Percentiles rank a stretch among this genome's conserved stretches.
Evolutionary conservation across 768 basidiomycete species (phyloP).

Genomic region (Hygrocybe coccinea): DNA sequence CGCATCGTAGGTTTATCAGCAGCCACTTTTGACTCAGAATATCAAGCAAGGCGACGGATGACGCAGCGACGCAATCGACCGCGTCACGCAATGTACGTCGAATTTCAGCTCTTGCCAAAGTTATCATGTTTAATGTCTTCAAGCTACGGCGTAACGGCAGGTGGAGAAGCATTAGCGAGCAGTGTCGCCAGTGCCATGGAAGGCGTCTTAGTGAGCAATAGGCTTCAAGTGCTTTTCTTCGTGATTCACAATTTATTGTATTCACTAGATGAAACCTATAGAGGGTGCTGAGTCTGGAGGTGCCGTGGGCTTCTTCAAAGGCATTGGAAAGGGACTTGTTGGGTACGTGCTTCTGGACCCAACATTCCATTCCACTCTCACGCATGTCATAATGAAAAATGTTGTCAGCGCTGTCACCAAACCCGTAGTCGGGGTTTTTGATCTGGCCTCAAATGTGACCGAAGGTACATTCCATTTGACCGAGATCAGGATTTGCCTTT

Average conservation of each 20-base stretch:
- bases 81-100: conserved; percentile 82
- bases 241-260: neutral
- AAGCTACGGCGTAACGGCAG: conserved; percentile 93
- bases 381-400: neutral
- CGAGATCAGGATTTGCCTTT: neutral
- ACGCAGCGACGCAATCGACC: conserved; percentile 90
- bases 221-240: neutral
- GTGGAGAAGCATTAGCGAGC: conserved; percentile 88
- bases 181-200: conserved; percentile 95
- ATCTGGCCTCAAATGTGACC: conserved; percentile 89
- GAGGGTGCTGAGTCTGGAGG: conserved; percentile 95
- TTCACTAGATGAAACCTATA: conserved; percentile 81
- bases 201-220: conserved; percentile 69
- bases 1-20: conserved; percentile 74
- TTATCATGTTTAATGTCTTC: neutral
- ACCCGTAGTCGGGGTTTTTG: conserved; percentile 94
- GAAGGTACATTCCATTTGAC: conserved; percentile 56
- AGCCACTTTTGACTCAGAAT: conserved; percentile 94
- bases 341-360: conserved; percentile 49
- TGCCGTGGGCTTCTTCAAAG: conserved; percentile 95
- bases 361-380: neutral
- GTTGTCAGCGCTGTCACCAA: conserved; percentile 81
- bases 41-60: conserved; percentile 83
- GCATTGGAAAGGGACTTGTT: conserved; percentile 92
- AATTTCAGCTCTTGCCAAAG: neutral